phyloP scores from a whole-genome alignment of 768 basidiomycete genomes.

The Lactarius quietus region DNA sequence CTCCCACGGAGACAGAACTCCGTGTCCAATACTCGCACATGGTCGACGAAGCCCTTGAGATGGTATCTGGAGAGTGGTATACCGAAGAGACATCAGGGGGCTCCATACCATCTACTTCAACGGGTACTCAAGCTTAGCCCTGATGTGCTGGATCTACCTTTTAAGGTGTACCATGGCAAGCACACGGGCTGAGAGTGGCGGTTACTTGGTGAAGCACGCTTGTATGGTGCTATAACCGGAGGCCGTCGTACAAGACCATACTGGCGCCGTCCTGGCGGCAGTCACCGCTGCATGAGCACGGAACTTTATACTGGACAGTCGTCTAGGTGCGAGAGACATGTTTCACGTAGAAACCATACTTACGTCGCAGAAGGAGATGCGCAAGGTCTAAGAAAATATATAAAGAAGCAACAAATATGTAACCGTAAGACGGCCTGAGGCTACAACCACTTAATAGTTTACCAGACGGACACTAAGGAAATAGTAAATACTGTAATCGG shows the following conservation, averaged over 20 bases:
- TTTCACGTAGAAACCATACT: conserved; percentile 1
- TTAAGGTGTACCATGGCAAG: not conserved
- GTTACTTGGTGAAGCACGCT: not conserved
- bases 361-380: conserved; percentile 18
- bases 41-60: conserved; percentile 22
- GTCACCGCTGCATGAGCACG: not conserved
- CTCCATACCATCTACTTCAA: not conserved
- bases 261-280: no score
- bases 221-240: conserved; percentile 1
- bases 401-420: not conserved
- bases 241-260: not conserved
- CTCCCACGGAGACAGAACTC: conserved; percentile 21
- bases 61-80: not conserved
- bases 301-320: not conserved
- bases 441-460: not conserved
- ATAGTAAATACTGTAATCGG: not conserved
- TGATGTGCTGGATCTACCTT: not conserved
- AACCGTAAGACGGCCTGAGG: not conserved
- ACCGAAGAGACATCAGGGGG: not conserved
- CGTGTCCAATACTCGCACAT: not conserved
- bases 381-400: conserved; percentile 17
- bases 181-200: not conserved
- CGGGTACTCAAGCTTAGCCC: not conserved
- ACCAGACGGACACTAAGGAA: not conserved
- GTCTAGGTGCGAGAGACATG: conserved; percentile 12